Conservation (phyloP, 441 rosid species). For the Populus tomentosa region DNA sequence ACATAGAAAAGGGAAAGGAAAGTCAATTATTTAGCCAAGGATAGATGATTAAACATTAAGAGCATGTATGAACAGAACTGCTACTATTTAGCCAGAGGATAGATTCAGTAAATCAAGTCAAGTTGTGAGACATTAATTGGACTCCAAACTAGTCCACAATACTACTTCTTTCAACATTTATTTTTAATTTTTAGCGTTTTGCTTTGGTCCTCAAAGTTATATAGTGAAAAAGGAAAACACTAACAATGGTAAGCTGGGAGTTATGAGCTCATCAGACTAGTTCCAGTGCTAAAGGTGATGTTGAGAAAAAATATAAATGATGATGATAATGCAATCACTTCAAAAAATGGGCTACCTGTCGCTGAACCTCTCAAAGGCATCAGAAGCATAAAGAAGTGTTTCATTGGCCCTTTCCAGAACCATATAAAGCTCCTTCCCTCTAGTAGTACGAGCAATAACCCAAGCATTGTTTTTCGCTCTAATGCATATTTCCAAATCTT, state of each 20-base stretch:
- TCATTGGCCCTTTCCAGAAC: no score
- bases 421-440: no score
- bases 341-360: conserved; percentile 44
- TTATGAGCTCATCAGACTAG: not conserved
- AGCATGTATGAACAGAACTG: no score
- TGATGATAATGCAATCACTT: not conserved
- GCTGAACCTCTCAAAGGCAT: conserved; percentile 81
- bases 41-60: no score
- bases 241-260: not conserved
- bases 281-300: no score
- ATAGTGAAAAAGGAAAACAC: not conserved
- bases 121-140: not conserved
- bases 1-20: no score
- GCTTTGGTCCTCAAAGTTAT: not conserved
- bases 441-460: conserved; percentile 57
- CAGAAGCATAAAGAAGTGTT: conserved; percentile 28
- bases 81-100: not conserved
- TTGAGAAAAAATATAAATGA: no score
- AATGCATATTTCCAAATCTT: conserved; percentile 77
- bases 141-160: not conserved
- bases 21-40: no score
- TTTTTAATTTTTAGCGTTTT: not conserved
- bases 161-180: not conserved
- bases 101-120: not conserved
- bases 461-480: conserved; percentile 85